Evolutionary conservation across 257 asterid species (phyloP), one percentile per base, ranked within the genome.

Genomic region (Striga asiatica): DNA sequence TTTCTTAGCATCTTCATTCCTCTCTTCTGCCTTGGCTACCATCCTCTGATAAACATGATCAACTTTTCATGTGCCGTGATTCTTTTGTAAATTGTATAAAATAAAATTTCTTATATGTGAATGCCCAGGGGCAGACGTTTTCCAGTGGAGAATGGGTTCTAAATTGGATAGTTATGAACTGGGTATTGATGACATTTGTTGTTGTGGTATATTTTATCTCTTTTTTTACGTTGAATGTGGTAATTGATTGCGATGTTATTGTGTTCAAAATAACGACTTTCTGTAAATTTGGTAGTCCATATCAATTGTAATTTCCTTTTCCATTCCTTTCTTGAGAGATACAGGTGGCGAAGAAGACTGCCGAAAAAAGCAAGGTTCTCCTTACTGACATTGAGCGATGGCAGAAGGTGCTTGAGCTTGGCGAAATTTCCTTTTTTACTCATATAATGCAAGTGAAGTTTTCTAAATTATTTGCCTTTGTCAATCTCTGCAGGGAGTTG

Each of bases 311-410:
- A 29, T 28, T 41, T 41, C 14, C 3, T 16, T 8, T 12, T 38
- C n/a, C 48, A 16, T n/a, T 41, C 17, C 18, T 4, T 43, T 57
- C n/a, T 66, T 42, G 62, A 58, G 22, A 46, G n/a, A n/a, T n/a
- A n/a, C 76, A 89, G 97, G 97, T 76, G 54, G 94, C 97, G 27
- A 85, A 85, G 80, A 86, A 68, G 65, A 89, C 95, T 52, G 95
- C 97, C 32, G 88, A 85, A 63, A 89, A 84, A 66, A 89, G 96
- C 74, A 89, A 89, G 88, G 77, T 79, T 66, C 72, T 89, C 38
- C 73, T 85, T 57, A 81, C 86, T 61, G 97, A 89, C 76, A 77
- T 85, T 19, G 97, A 89, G 68, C 63, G 97, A 50, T 85, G 97
- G 97, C 97, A 89, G 73, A 89, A 89, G 88, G 97, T 83, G 23